Percentiles rank a stretch among this genome's conserved stretches.
These are phyloP conservation scores for Endothia cerciana DNA, from an alignment of 2,329 filamentous ascomycete species.

Conservation along the genomic window DNA sequence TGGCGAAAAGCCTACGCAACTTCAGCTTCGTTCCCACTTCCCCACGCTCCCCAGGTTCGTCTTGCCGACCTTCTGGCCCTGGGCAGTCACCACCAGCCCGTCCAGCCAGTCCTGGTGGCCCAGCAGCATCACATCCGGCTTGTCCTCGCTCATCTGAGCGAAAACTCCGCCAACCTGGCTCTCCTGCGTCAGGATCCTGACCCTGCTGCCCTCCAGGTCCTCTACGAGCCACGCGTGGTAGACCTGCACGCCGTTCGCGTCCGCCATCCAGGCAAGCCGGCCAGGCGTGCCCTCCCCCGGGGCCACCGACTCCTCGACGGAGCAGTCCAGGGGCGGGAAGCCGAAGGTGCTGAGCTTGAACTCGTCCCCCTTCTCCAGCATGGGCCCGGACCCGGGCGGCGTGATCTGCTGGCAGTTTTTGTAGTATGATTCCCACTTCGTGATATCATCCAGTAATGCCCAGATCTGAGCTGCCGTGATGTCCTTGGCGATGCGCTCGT, in stretches of 20 bases:
- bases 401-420: constrained; percentile 34
- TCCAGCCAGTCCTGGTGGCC: constrained; percentile 39
- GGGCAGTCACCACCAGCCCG: constrained; percentile 30
- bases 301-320: constrained; percentile 34
- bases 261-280: constrained; percentile 36
- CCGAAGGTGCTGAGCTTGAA: constrained; percentile 39
- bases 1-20: not conserved
- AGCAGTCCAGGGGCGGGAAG: constrained; percentile 33
- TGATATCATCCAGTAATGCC: constrained; percentile 34
- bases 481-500: constrained; percentile 36
- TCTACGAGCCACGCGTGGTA: constrained; percentile 39
- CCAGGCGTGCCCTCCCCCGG: constrained; percentile 30
- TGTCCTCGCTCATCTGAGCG: constrained; percentile 30
- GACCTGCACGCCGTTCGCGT: constrained; percentile 32
- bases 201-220: constrained; percentile 35
- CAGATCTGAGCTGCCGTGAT: constrained; percentile 36
- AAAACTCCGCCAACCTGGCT: constrained; percentile 37
- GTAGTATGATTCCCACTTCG: constrained; percentile 38
- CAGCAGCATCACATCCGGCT: constrained; percentile 36
- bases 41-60: constrained; percentile 25
- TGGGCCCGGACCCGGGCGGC: constrained; percentile 32
- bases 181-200: constrained; percentile 38
- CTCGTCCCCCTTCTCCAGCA: constrained; percentile 33
- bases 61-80: constrained; percentile 16
- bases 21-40: constrained; percentile 15